Evolutionary conservation across 768 basidiomycete genomes (phyloP).

Genomic region (Amanita muscaria): DNA sequence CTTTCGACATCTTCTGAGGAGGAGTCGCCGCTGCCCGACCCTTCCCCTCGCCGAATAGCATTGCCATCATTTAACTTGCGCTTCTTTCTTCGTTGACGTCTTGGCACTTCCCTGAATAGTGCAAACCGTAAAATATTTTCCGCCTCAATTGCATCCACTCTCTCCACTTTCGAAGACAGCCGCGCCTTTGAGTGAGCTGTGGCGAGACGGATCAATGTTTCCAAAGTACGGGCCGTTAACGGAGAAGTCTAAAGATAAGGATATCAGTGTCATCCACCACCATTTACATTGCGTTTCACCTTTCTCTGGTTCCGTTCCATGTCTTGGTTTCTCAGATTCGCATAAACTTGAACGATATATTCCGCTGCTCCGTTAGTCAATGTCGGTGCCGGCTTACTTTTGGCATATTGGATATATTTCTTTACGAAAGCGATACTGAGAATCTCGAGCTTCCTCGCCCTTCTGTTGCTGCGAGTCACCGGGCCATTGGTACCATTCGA

Average conservation of each 20-base stretch:
- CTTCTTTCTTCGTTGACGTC: slow-evolving; percentile 74
- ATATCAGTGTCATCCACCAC: slow-evolving; percentile 4
- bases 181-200: slow-evolving; percentile 98
- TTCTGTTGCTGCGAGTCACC: slow-evolving; percentile 48
- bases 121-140: slow-evolving; percentile 96
- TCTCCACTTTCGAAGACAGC: slow-evolving; percentile 76
- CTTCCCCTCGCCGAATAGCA: slow-evolving; percentile 35
- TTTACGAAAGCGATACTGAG: slow-evolving; percentile 92
- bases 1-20: slow-evolving; percentile 44
- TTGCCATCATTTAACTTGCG: slow-evolving; percentile 73
- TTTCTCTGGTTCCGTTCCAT: slow-evolving; percentile 84
- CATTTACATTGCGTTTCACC: slow-evolving; percentile 30
- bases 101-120: slow-evolving; percentile 93
- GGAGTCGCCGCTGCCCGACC: slow-evolving; percentile 46
- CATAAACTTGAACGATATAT: slow-evolving; percentile 88
- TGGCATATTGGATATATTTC: slow-evolving; percentile 97
- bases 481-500: slow-evolving; percentile 44
- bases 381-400: slow-evolving; percentile 75
- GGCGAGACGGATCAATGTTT: slow-evolving; percentile 95
- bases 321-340: slow-evolving; percentile 85
- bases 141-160: slow-evolving; percentile 79
- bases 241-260: slow-evolving; percentile 72
- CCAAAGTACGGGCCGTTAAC: slow-evolving; percentile 94
- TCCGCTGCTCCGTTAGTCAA: slow-evolving; percentile 92
- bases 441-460: slow-evolving; percentile 69